Evolutionary conservation across 2,329 filamentous ascomycete species (phyloP), one percentile per base, ranked within the genome.

Genomic region (Monilinia polystroma): DNA sequence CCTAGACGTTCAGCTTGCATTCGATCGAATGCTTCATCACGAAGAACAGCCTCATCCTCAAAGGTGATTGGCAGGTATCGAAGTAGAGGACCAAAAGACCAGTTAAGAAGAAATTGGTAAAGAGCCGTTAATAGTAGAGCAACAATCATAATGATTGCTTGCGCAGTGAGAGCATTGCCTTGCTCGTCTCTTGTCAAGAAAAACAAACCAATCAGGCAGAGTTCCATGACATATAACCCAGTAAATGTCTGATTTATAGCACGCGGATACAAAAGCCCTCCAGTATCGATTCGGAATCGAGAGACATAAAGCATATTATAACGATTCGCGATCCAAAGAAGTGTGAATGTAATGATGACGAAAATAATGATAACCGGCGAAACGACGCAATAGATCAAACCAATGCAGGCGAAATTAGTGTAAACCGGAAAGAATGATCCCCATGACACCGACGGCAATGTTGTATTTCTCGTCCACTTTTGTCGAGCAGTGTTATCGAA

Each of bases 231-330:
- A 74, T 99, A 99, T 0, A 99, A 80, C 0, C 95, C 95, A 0
- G 92, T 95, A 75, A 99, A 98, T 0, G 95, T 90, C 76, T 97
- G 94, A 75, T 97, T 97, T 79, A 98, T 91, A 0, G 95, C 95
- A 47, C 89, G 86, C 0, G 95, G 95, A 74, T 97, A 99, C 63
- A 98, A 81, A 1, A 98, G 84, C 54, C 95, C 95, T 52, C 95
- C 95, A 0, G 94, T 99, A 78, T 99, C 95, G 68, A 90, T 87
- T 71, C 89, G 87, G 77, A 96, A 96, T 63, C 93, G 90, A 35
- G 88, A 96, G 68, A 99, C 93, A 74, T 97, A 99, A 26, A 99
- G 85, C 81, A 96, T 96, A 72, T 94, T 94, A 79, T 98, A 98
- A n/a, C 94, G 87, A 77, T 98, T 93, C 0, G 95, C 94, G 55